A percentile compares a stretch with the other conserved stretches of the same genome.
Conservation (phyloP, 768 basidiomycete genomes). For the Termitomyces sp. region DNA sequence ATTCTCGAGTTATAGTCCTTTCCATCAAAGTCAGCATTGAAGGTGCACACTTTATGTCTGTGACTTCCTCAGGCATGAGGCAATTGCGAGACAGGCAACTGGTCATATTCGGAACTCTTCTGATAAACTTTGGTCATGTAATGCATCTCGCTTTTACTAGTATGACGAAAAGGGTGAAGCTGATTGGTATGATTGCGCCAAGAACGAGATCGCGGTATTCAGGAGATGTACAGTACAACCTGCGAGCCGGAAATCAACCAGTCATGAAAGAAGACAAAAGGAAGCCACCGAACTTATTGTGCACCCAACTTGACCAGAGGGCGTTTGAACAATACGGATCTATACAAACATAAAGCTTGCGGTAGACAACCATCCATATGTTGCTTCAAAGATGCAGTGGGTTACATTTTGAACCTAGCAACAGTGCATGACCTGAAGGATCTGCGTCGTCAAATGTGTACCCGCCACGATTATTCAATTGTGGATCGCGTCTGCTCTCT, state of each 20-base stretch:
- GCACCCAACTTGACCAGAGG: background rate
- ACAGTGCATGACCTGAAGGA: too few relatives aligned
- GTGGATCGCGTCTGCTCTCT: too few relatives aligned
- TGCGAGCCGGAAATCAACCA: background rate
- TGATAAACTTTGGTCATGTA: constrained; percentile 21
- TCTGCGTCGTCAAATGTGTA: too few relatives aligned
- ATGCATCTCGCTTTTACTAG: constrained; percentile 8
- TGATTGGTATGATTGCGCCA: constrained; percentile 18
- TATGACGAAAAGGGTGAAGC: constrained; percentile 24
- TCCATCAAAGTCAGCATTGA: constrained; percentile 19
- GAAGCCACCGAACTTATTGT: background rate
- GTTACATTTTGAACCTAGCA: background rate
- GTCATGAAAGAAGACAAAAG: background rate
- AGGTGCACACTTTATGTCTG: constrained; percentile 27
- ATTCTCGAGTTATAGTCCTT: constrained; percentile 24
- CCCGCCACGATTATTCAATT: too few relatives aligned
- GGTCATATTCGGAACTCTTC: constrained; percentile 15
- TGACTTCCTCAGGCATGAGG: constrained; percentile 45
- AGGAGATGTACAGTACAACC: background rate
- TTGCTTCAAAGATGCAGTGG: background rate
- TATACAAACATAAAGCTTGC: background rate
- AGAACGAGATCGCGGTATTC: constrained; percentile 2
- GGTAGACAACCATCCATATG: too few relatives aligned
- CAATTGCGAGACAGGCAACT: constrained; percentile 47
- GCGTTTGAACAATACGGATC: background rate